Evolutionary conservation across 192 early-diverging fungal species (phyloP).

Genomic region (Geosiphon pyriformis): DNA sequence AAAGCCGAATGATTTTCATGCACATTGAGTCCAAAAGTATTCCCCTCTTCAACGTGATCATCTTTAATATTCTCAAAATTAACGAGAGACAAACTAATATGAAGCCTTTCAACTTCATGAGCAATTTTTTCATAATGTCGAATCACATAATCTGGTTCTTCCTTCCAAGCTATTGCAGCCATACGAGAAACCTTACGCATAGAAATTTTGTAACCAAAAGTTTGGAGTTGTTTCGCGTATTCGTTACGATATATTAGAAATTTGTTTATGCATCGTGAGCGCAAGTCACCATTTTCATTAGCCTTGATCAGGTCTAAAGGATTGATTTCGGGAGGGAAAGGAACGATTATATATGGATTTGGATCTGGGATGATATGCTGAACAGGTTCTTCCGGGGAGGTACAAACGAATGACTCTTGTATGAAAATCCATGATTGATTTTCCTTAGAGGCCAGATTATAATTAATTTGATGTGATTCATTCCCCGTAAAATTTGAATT

Average conservation of each 20-base stretch:
- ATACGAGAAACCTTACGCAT: conserved; percentile 24
- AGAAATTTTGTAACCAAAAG: conserved; percentile 17
- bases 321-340: conserved; percentile 20
- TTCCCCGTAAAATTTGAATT: no score
- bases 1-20: no score
- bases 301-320: conserved; percentile 5
- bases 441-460: no score
- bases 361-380: not conserved
- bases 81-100: conserved; percentile 18
- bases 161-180: conserved; percentile 21
- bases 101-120: conserved; percentile 19
- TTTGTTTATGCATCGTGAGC: conserved; percentile 20
- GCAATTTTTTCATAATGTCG: conserved; percentile 17
- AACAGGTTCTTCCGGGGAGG: conserved; percentile 12
- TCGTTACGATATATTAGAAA: conserved; percentile 28
- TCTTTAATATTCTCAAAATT: no score
- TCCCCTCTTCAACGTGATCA: no score
- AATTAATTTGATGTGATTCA: no score
- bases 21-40: no score
- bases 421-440: not conserved
- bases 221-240: conserved; percentile 16
- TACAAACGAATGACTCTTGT: not conserved
- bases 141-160: conserved; percentile 22
- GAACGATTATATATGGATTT: conserved; percentile 7
- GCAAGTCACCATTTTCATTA: conserved; percentile 15